Evolutionary conservation across 192 early-diverging fungal genomes (phyloP).

Genomic region (Backusella parvicylindrica): DNA sequence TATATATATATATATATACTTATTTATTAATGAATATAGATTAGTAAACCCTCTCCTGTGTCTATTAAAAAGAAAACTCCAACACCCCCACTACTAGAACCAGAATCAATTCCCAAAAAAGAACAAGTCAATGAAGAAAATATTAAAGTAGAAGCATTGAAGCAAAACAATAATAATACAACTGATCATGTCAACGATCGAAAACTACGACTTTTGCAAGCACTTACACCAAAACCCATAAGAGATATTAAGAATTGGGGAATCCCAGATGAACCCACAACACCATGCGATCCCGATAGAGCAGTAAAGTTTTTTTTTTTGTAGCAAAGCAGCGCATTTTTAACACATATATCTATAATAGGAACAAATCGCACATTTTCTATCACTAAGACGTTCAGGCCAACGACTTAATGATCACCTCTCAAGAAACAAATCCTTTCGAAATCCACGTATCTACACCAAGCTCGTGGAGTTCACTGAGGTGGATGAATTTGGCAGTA

Average conservation of each 20-base stretch:
- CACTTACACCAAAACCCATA: conserved; percentile 46
- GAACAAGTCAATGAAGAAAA: not conserved
- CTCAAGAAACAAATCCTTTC: conserved; percentile 80
- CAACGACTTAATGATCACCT: conserved; percentile 81
- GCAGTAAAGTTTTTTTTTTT: conserved; percentile 42
- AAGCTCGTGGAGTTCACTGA: conserved; percentile 82
- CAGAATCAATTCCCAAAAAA: not conserved
- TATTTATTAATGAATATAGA: not conserved
- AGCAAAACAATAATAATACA: not conserved
- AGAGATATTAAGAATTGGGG: conserved; percentile 52
- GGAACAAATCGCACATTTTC: conserved; percentile 77
- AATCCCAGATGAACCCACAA: conserved; percentile 52
- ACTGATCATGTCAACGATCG: not conserved
- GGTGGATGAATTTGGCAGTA: conserved; percentile 80
- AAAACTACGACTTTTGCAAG: not conserved
- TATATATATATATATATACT: not conserved
- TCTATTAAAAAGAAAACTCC: not conserved
- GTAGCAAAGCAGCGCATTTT: not conserved
- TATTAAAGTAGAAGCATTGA: not conserved
- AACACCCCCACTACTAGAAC: not conserved
- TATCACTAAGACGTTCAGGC: conserved; percentile 60
- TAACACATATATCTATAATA: conserved; percentile 34
- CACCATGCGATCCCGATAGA: conserved; percentile 56
- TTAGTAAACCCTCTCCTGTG: not conserved
- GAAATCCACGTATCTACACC: conserved; percentile 88